A percentile compares a stretch with the other conserved stretches of the same genome.
These are phyloP conservation scores for Cercospora sojina DNA, from an alignment of 2,329 filamentous ascomycete genomes.

Conservation along the genomic window DNA sequence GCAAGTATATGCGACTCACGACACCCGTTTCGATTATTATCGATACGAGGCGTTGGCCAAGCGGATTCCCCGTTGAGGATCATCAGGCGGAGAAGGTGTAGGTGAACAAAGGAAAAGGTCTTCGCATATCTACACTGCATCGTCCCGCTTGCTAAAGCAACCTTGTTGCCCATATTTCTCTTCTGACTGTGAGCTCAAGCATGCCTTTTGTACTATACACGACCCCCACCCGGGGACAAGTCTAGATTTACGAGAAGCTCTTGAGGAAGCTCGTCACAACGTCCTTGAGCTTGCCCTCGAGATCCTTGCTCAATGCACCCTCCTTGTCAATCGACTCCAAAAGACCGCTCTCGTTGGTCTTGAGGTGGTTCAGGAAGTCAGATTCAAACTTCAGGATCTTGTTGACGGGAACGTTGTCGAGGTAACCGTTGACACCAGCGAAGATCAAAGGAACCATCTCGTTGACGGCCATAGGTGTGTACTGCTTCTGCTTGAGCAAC, in stretches of 20 bases:
- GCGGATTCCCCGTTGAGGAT: neutral
- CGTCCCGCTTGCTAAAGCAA: slow-evolving; percentile 20
- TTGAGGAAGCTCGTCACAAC: slow-evolving; percentile 81
- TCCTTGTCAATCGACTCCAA: slow-evolving; percentile 89
- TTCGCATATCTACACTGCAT: slow-evolving; percentile 35
- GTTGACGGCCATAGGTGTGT: slow-evolving; percentile 96
- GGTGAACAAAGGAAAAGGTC: slow-evolving; percentile 30
- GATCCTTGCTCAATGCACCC: slow-evolving; percentile 91
- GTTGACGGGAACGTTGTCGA: slow-evolving; percentile 82
- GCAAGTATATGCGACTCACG: neutral
- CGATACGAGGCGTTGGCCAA: neutral
- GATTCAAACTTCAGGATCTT: slow-evolving; percentile 93
- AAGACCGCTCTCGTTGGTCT: slow-evolving; percentile 82
- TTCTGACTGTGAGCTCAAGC: slow-evolving; percentile 27
- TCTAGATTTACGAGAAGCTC: slow-evolving; percentile 65
- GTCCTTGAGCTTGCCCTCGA: slow-evolving; percentile 79
- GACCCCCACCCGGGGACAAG: slow-evolving; percentile 23
- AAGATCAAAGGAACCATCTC: slow-evolving; percentile 99
- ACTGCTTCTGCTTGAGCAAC: slow-evolving; percentile 99
- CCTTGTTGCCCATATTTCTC: slow-evolving; percentile 18
- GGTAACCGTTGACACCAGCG: slow-evolving; percentile 96
- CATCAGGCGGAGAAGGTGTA: neutral
- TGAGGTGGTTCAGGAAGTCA: slow-evolving; percentile 90
- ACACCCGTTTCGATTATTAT: neutral
- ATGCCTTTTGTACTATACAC: slow-evolving; percentile 39